A percentile compares a stretch with the other conserved stretches of the same genome.
These are phyloP conservation scores for Globisporangium sylvaticum DNA, from an alignment of 352 stramenopile genomes.

Conservation along the genomic window DNA sequence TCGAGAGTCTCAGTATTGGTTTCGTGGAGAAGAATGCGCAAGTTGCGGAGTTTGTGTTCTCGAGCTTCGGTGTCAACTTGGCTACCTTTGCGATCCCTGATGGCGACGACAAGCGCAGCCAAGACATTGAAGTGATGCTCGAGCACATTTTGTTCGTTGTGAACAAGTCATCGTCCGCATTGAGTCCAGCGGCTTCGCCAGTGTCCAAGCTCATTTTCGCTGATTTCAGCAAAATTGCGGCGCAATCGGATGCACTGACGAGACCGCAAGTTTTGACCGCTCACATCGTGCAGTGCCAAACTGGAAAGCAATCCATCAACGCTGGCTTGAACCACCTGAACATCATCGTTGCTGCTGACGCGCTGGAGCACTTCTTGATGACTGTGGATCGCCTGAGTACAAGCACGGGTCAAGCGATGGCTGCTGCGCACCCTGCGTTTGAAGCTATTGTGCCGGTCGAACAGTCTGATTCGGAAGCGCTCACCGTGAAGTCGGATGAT, in stretches of 20 bases:
- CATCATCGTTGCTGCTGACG: slow-evolving; percentile 34
- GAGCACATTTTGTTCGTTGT: slow-evolving; percentile 50
- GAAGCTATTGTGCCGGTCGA: slow-evolving; percentile 10
- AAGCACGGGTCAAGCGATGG: slow-evolving; percentile 46
- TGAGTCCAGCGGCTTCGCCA: slow-evolving; percentile 27
- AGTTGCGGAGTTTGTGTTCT: slow-evolving; percentile 45
- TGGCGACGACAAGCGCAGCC: slow-evolving; percentile 37
- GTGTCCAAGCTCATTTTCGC: slow-evolving; percentile 52
- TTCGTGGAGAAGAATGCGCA: slow-evolving; percentile 42
- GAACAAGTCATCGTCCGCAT: slow-evolving; percentile 32
- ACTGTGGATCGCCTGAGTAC: slow-evolving; percentile 57
- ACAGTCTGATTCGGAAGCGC: slow-evolving; percentile 16
- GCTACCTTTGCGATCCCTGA: slow-evolving; percentile 35
- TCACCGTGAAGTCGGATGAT: slow-evolving; percentile 30
- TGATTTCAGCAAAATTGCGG: slow-evolving; percentile 39
- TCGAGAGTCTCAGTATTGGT: slow-evolving; percentile 50
- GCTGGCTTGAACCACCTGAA: slow-evolving; percentile 45
- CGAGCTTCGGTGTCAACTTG: slow-evolving; percentile 49
- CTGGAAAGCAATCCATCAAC: slow-evolving; percentile 38
- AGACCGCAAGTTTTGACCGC: slow-evolving; percentile 44
- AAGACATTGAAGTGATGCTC: slow-evolving; percentile 47
- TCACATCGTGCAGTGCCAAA: slow-evolving; percentile 40
- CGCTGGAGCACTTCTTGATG: slow-evolving; percentile 61
- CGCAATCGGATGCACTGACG: slow-evolving; percentile 22
- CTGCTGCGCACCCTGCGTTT: slow-evolving; percentile 33